A percentile compares a stretch with the other conserved stretches of the same genome.
phyloP scores from a whole-genome alignment of 768 basidiomycete genomes.

The Lactarius vividus region DNA sequence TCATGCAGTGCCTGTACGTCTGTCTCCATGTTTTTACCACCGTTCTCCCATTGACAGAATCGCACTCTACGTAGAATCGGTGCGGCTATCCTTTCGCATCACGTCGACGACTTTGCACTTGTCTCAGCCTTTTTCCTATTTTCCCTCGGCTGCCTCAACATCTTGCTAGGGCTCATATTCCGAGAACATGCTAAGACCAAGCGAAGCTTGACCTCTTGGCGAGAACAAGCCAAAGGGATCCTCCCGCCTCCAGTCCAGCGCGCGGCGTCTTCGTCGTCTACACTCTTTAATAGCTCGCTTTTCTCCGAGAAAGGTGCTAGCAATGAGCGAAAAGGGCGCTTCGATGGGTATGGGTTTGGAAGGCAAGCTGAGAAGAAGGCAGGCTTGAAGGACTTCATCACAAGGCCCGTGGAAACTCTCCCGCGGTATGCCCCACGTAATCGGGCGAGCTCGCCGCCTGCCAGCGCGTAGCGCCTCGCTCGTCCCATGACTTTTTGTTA shows the following conservation, averaged over 20 bases:
- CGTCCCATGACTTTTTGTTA: not conserved
- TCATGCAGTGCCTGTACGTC: constrained; percentile 80
- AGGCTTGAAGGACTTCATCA: constrained; percentile 49
- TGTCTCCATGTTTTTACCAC: not conserved
- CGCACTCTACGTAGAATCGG: constrained; percentile 39
- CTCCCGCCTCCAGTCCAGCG: constrained; percentile 26
- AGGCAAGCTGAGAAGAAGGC: constrained; percentile 75
- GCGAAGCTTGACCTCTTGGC: constrained; percentile 65
- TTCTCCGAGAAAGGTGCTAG: constrained; percentile 17
- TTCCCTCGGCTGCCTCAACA: constrained; percentile 86
- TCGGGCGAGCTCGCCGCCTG: constrained; percentile 27
- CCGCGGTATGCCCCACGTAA: constrained; percentile 34
- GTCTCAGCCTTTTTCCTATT: constrained; percentile 92
- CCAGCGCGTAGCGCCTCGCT: not conserved
- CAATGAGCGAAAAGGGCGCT: constrained; percentile 8
- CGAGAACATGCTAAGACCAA: constrained; percentile 58
- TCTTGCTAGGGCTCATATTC: constrained; percentile 73
- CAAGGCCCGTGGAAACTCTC: constrained; percentile 23
- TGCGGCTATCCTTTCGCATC: constrained; percentile 50
- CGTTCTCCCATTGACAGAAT: constrained; percentile 5
- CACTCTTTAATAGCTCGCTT: constrained; percentile 10
- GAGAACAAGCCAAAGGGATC: constrained; percentile 33
- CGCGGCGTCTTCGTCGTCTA: constrained; percentile 21
- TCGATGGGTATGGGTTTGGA: constrained; percentile 70
- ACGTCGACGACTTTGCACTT: constrained; percentile 85